Percentiles rank a stretch among this genome's conserved stretches.
These are phyloP conservation scores for Letharia columbiana DNA, from an alignment of 495 filamentous ascomycete species.

Conservation along the genomic window DNA sequence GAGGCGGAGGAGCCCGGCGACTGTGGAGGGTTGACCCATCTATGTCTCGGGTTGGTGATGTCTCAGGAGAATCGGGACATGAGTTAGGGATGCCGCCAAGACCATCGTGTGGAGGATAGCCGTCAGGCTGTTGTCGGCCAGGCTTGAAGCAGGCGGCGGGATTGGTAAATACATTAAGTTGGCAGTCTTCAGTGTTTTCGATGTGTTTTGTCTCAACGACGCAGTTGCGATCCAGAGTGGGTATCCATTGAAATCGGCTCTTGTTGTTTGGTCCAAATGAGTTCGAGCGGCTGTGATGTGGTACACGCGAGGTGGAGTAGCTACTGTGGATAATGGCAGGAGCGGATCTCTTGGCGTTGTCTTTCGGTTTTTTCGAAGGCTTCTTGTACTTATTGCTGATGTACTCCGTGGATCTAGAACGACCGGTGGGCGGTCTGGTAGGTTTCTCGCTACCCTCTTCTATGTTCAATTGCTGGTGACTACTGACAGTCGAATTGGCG, in stretches of 20 bases:
- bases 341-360: constrained; percentile 7
- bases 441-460: constrained; percentile 23
- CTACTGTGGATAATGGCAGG: constrained; percentile 13
- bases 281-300: constrained; percentile 6
- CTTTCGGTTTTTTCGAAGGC: constrained; percentile 16
- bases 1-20: constrained; percentile 23
- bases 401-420: constrained; percentile 26
- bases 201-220: constrained; percentile 22
- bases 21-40: not conserved
- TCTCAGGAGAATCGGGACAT: constrained; percentile 7
- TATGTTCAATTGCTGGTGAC: constrained; percentile 23
- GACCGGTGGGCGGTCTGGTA: constrained; percentile 16
- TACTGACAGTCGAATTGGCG: constrained; percentile 27
- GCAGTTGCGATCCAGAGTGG: constrained; percentile 23
- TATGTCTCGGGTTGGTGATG: constrained; percentile 14
- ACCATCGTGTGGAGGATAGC: constrained; percentile 24
- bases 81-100: constrained; percentile 24
- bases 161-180: constrained; percentile 26
- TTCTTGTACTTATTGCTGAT: constrained; percentile 25
- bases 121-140: constrained; percentile 15
- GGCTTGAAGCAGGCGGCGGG: constrained; percentile 24
- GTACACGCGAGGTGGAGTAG: constrained; percentile 17
- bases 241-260: constrained; percentile 25
- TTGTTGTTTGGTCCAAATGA: constrained; percentile 21
- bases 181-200: constrained; percentile 16